A percentile compares a stretch with the other conserved stretches of the same genome.
These are phyloP conservation scores for Solanum ossicruentum DNA, from an alignment of 257 asterid species.

Conservation along the genomic window DNA sequence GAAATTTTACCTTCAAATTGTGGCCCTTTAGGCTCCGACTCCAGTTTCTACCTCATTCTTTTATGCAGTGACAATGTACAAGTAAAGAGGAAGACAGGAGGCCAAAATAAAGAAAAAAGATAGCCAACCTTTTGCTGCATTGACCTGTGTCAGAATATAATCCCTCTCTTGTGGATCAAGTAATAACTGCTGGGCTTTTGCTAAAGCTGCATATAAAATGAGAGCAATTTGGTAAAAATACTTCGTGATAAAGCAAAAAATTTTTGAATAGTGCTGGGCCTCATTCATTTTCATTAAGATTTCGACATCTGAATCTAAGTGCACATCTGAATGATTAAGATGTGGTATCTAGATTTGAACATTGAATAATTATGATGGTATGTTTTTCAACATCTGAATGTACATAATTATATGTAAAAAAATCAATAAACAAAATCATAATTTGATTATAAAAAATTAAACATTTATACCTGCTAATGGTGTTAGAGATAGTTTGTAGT, in stretches of 20 bases:
- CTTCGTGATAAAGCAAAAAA: background rate
- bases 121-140: conserved; percentile 70
- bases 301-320: too few relatives aligned
- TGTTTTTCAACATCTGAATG: too few relatives aligned
- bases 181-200: conserved; percentile 83
- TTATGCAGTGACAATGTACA: background rate
- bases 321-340: too few relatives aligned
- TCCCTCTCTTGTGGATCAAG: conserved; percentile 91
- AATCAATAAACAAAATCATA: too few relatives aligned
- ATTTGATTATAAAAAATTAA: too few relatives aligned
- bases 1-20: background rate
- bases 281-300: too few relatives aligned
- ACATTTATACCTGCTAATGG: too few relatives aligned
- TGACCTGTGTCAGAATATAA: conserved; percentile 77
- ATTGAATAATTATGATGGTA: too few relatives aligned
- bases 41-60: background rate
- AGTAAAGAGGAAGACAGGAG: background rate
- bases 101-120: background rate
- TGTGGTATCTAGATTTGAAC: too few relatives aligned
- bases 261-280: background rate
- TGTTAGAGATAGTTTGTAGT: too few relatives aligned
- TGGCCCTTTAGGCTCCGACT: background rate
- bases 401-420: too few relatives aligned
- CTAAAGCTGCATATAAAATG: conserved; percentile 51
- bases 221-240: background rate